Conservation (phyloP, 257 asterid species). For the Nicotiana otophora region DNA sequence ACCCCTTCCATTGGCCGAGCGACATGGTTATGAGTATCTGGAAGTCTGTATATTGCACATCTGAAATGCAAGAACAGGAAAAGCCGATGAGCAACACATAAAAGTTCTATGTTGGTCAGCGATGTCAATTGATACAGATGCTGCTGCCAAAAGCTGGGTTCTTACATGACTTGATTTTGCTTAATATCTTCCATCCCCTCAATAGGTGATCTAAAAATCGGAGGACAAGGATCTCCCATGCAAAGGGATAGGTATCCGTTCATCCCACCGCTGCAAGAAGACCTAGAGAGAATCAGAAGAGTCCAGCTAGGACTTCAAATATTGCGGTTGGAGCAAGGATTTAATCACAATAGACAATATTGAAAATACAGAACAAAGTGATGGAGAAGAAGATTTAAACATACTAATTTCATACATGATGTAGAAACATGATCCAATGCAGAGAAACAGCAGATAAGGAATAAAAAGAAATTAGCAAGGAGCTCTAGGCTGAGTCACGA, state of each 20-base stretch:
- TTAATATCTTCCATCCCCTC: conserved; percentile 74
- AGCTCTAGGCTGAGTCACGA: background rate
- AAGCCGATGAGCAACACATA: conserved; percentile 2
- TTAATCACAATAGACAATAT: background rate
- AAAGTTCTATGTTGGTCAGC: background rate
- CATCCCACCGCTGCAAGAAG: conserved; percentile 84
- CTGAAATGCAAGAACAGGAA: conserved; percentile 29
- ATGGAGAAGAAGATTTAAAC: background rate
- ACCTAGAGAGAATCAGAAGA: conserved; percentile 6
- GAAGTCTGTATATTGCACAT: conserved; percentile 85
- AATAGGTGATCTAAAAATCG: conserved; percentile 87
- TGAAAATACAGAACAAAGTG: conserved; percentile 1
- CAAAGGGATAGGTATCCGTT: conserved; percentile 90
- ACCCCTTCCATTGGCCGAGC: conserved; percentile 83
- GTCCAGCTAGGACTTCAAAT: conserved; percentile 9
- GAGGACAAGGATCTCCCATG: conserved; percentile 91
- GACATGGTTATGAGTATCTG: conserved; percentile 76
- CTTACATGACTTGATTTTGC: conserved; percentile 98
- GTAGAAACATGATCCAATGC: background rate
- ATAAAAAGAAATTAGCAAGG: background rate
- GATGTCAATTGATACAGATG: background rate
- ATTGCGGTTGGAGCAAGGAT: background rate
- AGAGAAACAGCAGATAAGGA: background rate
- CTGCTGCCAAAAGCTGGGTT: background rate
- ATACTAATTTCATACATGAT: background rate